phyloP scores from a whole-genome alignment of 192 early-diverging fungal species.

The Bifiguratus adelaidae region DNA sequence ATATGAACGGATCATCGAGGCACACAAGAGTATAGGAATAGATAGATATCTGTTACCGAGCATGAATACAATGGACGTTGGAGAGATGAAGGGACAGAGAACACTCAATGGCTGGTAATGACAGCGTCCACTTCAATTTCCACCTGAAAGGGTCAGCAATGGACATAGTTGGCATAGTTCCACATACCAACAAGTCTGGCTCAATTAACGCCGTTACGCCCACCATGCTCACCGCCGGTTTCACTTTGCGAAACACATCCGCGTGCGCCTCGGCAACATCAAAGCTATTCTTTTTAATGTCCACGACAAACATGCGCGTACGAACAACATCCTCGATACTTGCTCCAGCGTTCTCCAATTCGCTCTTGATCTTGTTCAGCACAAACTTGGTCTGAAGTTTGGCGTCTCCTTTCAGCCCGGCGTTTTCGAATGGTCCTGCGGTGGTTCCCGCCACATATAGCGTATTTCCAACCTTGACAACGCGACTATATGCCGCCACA shows the following conservation, averaged over 20 bases:
- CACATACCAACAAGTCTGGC: background rate
- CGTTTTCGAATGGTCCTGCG: background rate
- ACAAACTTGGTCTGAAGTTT: background rate
- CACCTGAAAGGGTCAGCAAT: background rate
- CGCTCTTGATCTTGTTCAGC: background rate
- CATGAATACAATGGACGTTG: too few relatives aligned
- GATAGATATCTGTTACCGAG: too few relatives aligned
- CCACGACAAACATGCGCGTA: background rate
- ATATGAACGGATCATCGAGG: too few relatives aligned
- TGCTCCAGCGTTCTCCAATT: background rate
- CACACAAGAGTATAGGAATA: too few relatives aligned
- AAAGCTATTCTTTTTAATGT: background rate
- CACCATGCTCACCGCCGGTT: background rate
- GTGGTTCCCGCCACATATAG: background rate
- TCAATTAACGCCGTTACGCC: background rate
- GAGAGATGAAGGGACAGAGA: too few relatives aligned
- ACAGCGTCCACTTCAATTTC: background rate
- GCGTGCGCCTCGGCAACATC: background rate
- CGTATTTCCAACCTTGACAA: background rate
- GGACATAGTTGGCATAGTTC: background rate
- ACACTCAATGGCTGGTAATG: too few relatives aligned
- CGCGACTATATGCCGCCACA: background rate
- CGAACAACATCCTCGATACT: background rate
- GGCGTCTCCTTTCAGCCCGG: background rate
- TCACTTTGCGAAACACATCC: background rate